Evolutionary conservation across 352 stramenopile genomes (phyloP).

Genomic region (Elongisporangium anandrum): DNA sequence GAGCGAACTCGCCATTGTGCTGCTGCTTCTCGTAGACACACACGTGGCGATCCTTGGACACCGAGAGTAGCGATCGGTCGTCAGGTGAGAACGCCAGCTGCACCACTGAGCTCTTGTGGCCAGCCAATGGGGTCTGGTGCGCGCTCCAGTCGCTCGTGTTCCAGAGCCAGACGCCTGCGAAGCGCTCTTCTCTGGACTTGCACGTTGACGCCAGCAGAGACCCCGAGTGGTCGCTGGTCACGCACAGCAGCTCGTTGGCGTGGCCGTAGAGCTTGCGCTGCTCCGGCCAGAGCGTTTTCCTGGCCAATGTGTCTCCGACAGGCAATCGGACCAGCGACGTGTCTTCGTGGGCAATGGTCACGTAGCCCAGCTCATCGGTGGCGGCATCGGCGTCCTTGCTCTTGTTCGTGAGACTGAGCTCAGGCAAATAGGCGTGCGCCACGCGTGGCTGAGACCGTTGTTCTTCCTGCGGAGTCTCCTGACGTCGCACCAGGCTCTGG

Average conservation of each 20-base stretch:
- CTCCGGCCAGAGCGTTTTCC: slow-evolving; percentile 75
- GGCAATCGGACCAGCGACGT: slow-evolving; percentile 22
- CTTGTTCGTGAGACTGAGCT: slow-evolving; percentile 81
- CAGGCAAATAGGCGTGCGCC: slow-evolving; percentile 61
- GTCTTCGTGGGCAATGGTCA: slow-evolving; percentile 9
- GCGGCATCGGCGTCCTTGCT: slow-evolving; percentile 1
- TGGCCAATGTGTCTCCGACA: slow-evolving; percentile 55
- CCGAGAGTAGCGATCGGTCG: slow-evolving; percentile 54
- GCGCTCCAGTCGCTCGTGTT: slow-evolving; percentile 51
- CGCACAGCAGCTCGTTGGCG: slow-evolving; percentile 72
- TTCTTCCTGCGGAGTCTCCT: slow-evolving; percentile 13
- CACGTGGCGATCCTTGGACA: slow-evolving; percentile 71
- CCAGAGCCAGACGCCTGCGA: slow-evolving; percentile 63
- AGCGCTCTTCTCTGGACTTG: slow-evolving; percentile 70
- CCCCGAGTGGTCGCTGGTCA: slow-evolving; percentile 45
- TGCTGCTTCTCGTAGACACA: slow-evolving; percentile 45
- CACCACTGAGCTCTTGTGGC: slow-evolving; percentile 77
- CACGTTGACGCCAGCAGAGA: slow-evolving; percentile 62
- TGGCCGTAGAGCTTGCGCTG: slow-evolving; percentile 76
- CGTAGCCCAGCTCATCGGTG: slow-evolving; percentile 17
- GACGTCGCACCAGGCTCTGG: slow-evolving; percentile 19
- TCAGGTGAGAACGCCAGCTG: slow-evolving; percentile 69
- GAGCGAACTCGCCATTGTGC: slow-evolving; percentile 23
- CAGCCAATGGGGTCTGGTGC: slow-evolving; percentile 35
- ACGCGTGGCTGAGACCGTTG: slow-evolving; percentile 9